Conservation (phyloP, 2,329 filamentous ascomycete species). For the Zymoseptoria tritici region DNA sequence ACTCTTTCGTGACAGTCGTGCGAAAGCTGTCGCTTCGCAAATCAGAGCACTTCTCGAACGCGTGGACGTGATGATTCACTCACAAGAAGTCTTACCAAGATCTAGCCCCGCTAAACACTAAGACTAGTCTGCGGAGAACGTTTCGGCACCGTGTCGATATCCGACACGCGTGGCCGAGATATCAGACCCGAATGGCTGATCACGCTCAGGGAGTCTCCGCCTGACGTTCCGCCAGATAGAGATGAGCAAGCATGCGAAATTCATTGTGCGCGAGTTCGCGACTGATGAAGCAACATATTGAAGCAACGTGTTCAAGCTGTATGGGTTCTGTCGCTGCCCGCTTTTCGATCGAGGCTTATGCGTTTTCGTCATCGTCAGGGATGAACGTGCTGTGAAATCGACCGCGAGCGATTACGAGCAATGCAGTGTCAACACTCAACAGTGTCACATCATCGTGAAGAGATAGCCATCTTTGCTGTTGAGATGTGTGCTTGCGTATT, state of each 20-base stretch:
- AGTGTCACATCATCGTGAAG: not conserved
- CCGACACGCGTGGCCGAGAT: not conserved
- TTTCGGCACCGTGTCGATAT: not conserved
- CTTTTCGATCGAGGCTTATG: not conserved
- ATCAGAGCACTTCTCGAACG: not conserved
- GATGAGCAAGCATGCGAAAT: not conserved
- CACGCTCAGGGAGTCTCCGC: no score
- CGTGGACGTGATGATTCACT: not conserved
- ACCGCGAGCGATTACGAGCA: not conserved
- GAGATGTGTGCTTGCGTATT: not conserved
- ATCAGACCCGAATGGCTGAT: not conserved
- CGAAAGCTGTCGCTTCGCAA: not conserved
- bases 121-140: not conserved
- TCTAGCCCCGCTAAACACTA: not conserved
- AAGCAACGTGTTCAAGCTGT: not conserved
- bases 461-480: not conserved
- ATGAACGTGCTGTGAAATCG: not conserved
- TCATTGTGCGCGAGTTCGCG: not conserved
- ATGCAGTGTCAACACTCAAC: not conserved
- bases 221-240: not conserved
- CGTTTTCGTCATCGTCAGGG: not conserved
- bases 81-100: not conserved
- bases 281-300: not conserved
- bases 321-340: not conserved
- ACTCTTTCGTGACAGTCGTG: not conserved